Percentiles rank a stretch among this genome's conserved stretches.
These are phyloP conservation scores for Zygnema circumcarinatum DNA, from an alignment of 139 green algal species.

Conservation along the genomic window DNA sequence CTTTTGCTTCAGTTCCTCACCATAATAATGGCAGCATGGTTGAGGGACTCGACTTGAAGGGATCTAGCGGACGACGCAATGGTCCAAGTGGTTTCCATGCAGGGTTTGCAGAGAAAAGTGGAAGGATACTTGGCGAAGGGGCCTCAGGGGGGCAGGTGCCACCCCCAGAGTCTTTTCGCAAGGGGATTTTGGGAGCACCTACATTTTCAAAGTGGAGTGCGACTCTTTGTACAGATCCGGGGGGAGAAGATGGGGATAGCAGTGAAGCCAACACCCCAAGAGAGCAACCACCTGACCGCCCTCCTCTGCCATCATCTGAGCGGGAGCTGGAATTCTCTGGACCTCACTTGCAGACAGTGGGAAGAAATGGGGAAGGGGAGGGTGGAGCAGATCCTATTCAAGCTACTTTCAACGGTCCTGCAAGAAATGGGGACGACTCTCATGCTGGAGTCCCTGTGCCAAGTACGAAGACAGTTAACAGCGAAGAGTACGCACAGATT, in stretches of 20 bases:
- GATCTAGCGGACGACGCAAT: not conserved
- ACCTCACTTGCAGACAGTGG: not conserved
- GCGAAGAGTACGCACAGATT: not conserved
- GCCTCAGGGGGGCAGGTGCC: not conserved
- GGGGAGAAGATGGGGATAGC: not conserved
- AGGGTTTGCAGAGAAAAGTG: not conserved
- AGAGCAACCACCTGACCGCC: not conserved
- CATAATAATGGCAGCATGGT: not conserved
- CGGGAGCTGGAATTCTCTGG: not conserved
- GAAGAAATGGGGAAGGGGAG: not conserved
- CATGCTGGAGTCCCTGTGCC: not conserved
- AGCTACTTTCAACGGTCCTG: not conserved
- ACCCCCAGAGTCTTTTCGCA: not conserved
- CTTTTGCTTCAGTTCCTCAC: not conserved
- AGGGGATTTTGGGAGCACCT: not conserved
- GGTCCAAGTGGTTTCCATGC: not conserved
- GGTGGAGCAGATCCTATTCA: conserved; percentile 18
- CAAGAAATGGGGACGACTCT: not conserved
- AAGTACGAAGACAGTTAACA: not conserved
- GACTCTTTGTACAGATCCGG: not conserved
- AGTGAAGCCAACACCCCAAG: not conserved
- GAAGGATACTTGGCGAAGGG: not conserved
- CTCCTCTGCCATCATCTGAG: not conserved
- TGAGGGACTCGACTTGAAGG: not conserved
- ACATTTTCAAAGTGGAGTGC: not conserved